These are phyloP conservation scores for Fusarium drepaniforme DNA, from an alignment of 2,329 filamentous ascomycete genomes.

Conservation along the genomic window DNA sequence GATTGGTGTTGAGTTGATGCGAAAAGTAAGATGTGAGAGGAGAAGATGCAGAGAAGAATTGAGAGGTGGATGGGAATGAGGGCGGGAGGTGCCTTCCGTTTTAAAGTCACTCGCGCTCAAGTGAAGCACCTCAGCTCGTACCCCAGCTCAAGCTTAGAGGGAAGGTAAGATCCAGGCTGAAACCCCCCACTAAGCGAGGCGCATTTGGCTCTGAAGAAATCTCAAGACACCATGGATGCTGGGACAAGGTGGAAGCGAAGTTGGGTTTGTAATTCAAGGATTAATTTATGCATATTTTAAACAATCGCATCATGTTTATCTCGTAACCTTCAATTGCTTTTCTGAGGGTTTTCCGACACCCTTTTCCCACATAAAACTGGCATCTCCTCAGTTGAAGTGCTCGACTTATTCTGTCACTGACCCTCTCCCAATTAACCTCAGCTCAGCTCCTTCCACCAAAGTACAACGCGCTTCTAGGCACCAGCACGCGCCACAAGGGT, in stretches of 20 bases:
- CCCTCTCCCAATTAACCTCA: not conserved
- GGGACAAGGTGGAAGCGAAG: not conserved
- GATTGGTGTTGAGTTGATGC: conserved; percentile 1
- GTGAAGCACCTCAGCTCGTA: conserved; percentile 7
- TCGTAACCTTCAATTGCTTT: not conserved
- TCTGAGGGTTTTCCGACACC: not conserved
- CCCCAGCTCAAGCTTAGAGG: conserved; percentile 19
- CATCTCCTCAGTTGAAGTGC: not conserved
- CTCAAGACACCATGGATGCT: not conserved
- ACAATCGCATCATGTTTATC: not conserved
- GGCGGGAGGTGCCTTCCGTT: conserved; percentile 25
- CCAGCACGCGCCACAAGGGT: conserved; percentile 34
- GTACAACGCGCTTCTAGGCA: conserved; percentile 40
- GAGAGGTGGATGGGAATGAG: not conserved
- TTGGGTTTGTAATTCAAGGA: not conserved
- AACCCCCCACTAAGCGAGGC: conserved; percentile 24
- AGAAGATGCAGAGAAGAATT: conserved; percentile 2
- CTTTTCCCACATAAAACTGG: not conserved
- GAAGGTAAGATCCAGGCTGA: conserved; percentile 37
- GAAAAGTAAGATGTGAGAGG: not conserved
- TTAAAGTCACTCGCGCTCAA: conserved; percentile 19
- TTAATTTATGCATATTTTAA: not conserved
- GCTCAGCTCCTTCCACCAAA: not conserved
- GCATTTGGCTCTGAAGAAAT: conserved; percentile 13
- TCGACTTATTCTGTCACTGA: conserved; percentile 23